Evolutionary conservation across 2,329 filamentous ascomycete species (phyloP).

Genomic region (Botrytis byssoidea): DNA sequence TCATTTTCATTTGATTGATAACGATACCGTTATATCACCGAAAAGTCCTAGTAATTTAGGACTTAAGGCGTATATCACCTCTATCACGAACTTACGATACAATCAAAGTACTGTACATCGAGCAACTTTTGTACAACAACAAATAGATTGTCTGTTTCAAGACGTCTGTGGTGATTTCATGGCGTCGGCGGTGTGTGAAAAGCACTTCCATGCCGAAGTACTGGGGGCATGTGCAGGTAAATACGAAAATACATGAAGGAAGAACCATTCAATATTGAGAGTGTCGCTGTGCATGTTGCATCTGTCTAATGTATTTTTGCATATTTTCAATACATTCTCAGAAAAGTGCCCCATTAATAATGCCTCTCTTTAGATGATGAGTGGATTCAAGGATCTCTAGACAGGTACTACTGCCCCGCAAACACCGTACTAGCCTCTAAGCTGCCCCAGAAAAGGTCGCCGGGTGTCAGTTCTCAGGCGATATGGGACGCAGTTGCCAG

Average conservation of each 20-base stretch:
- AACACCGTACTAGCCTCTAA: slow-evolving; percentile 7
- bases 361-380: slow-evolving; percentile 10
- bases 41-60: neutral
- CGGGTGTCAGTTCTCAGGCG: slow-evolving; percentile 1
- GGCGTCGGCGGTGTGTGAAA: neutral
- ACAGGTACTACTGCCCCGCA: slow-evolving; percentile 14
- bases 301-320: neutral
- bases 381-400: slow-evolving; percentile 2
- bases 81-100: neutral
- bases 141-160: neutral
- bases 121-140: neutral
- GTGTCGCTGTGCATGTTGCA: neutral
- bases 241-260: neutral
- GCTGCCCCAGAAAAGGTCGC: neutral
- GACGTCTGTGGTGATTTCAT: neutral
- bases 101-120: neutral
- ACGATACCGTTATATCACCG: slow-evolving; percentile 12
- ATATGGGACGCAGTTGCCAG: slow-evolving; percentile 13
- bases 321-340: neutral
- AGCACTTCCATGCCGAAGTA: neutral
- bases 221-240: neutral
- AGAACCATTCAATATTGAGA: neutral
- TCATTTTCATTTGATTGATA: slow-evolving; percentile 4
- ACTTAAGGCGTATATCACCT: neutral
- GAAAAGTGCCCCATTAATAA: neutral